Base-by-base conservation (phyloP, 2,329 filamentous ascomycete genomes). In the Plenodomus lindquistii region DNA sequence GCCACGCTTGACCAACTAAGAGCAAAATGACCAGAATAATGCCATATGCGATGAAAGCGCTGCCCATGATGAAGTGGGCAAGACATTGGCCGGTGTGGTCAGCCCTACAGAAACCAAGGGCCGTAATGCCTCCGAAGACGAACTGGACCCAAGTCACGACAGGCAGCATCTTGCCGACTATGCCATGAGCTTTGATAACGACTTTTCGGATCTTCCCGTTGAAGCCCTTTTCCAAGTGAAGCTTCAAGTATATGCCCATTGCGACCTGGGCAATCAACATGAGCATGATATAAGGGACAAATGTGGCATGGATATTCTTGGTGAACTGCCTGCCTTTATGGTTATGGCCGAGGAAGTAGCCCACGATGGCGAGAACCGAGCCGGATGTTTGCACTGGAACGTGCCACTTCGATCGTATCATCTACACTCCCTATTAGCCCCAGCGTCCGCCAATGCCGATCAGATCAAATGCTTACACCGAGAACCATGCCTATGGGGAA, bases 61-160 rank as follows among this genome's bases (percentile, higher is more conserved):
- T 88, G 37, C 94, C 94, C 94, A 99, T 99, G 73, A 97, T 99
- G 73, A 97, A 99, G 73, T 99, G 94, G 1, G 94, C 94, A 36
- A 89, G 76, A 73, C 94, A 99, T 73, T 99, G 94, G 24, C 92
- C 93, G 1, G 91, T 72, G 67, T 99, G 93, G 48, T 97, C 92
- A 44, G 81, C 91, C 59, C 91, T 88, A 72, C 94, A 99, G 78
- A 96, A 97, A 18, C 94, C 94, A 46, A 96, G 79, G 3, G 89
- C 81, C 0, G 93, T 93, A 65, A 99, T 97, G 34, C 91, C 94
- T 42, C 94, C 94, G 72, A 99, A 96, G 6, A 99, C 71, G 85
- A 99, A 95, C 77, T 99, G 94, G 5, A 86, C 81, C 94, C 94
- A 99, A 20, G 88, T 84, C 1, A 91, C 80, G 2, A 97, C 75